Base-by-base conservation (phyloP, 106 monocot genomes). In the Amphibolis antarctica region DNA sequence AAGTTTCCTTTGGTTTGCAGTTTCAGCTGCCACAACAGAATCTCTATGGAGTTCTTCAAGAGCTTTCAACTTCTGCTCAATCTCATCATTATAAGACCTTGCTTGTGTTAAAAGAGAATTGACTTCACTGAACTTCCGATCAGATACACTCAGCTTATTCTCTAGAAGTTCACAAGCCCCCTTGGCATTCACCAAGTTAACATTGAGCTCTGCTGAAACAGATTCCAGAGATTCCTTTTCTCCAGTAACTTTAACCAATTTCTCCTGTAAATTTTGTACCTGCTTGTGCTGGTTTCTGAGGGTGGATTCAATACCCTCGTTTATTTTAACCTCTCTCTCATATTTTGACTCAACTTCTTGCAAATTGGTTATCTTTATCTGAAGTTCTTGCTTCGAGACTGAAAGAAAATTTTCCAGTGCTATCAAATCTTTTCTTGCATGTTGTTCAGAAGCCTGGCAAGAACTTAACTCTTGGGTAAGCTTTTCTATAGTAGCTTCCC, bases 161-260 rank as follows among this genome's bases (percentile, higher is more conserved):
- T 85, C 81, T 46, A 83, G 64, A 55, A 77, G 47, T 30, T 67
- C 65, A 21, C 52, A 71, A 9, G 66, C 25, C 27, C 78, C 82
- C 22, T 65, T 52, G 19, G 47, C 26, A 5, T 65, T 49, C 18
- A n/a, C 28, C 51, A 65, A 29, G 12, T 51, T 24, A 62, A 59
- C 53, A 30, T 67, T 76, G 30, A 88, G 73, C 28, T 80, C 86
- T 53, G 46, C 55, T 44, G 81, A 25, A 42, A 50, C 62, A 31
- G 18, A 60, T 56, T 76, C 74, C 26, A 93, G 76, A 28, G 42
- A 47, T 74, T 73, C 78, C 23, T 80, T 89, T 63, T 89, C 94
- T 62, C 53, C 76, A 26, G 51, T 64, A 69, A 84, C 42, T 47
- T 84, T 76, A 13, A 29, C 27, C 66, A 89, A 60, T 28, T 86